Percentiles rank a stretch among this genome's conserved stretches.
These are phyloP conservation scores for Clavariopsis aquatica DNA, from an alignment of 495 filamentous ascomycete species.

Conservation along the genomic window DNA sequence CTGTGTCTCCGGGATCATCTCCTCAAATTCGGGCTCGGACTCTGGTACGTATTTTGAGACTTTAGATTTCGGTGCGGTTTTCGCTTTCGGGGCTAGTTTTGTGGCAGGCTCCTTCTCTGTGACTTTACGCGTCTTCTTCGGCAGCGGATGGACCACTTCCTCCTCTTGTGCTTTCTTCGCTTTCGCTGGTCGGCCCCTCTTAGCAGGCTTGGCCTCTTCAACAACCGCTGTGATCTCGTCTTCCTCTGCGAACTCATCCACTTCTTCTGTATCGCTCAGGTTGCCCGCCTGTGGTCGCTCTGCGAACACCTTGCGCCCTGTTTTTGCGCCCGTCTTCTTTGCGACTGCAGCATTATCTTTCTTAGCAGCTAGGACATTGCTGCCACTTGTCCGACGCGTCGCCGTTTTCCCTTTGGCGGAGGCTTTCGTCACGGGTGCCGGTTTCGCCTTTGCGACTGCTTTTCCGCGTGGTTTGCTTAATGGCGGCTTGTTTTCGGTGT, in stretches of 20 bases:
- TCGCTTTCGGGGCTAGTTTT: conserved; percentile 24
- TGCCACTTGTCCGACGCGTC: conserved; percentile 39
- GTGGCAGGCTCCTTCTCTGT: conserved; percentile 22
- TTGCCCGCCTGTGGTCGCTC: conserved; percentile 53
- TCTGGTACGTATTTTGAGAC: conserved; percentile 18
- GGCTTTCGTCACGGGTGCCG: conserved; percentile 20
- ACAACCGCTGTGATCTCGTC: conserved; percentile 40
- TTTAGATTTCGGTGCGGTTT: conserved; percentile 14
- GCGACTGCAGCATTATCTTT: conserved; percentile 29
- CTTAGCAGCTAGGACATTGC: conserved; percentile 27
- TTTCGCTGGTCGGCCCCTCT: conserved; percentile 34
- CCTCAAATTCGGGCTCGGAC: conserved; percentile 32
- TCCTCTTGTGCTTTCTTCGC: conserved; percentile 36
- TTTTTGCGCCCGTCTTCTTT: conserved; percentile 42
- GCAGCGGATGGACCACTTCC: conserved; percentile 30
- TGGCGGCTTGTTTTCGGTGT: conserved; percentile 39
- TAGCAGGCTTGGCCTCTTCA: conserved; percentile 44
- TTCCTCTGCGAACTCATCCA: conserved; percentile 50
- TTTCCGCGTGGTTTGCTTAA: conserved; percentile 30
- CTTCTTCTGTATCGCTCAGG: conserved; percentile 56
- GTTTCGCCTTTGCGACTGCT: conserved; percentile 32
- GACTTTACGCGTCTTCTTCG: conserved; percentile 33
- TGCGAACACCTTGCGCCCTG: conserved; percentile 50
- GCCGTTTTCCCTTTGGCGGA: conserved; percentile 28
- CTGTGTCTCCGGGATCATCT: conserved; percentile 52